Percentiles rank a stretch among this genome's conserved stretches.
These are phyloP conservation scores for Suillus subluteus DNA, from an alignment of 768 basidiomycete genomes.

Conservation along the genomic window DNA sequence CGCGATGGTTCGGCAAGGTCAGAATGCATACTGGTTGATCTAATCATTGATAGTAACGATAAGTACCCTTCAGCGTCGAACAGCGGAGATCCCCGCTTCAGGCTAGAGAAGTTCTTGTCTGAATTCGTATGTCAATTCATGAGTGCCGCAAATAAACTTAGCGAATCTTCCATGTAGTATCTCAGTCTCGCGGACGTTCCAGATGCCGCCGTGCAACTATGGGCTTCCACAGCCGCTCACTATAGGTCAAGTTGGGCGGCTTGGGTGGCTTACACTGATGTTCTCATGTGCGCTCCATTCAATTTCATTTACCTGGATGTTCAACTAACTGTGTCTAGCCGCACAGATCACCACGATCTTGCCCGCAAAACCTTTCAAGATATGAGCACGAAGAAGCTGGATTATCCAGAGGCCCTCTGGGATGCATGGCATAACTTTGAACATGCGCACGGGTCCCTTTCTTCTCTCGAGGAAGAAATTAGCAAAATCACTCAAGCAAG, in stretches of 20 bases:
- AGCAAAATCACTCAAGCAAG: slow-evolving; percentile 69
- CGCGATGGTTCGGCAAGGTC: slow-evolving; percentile 61
- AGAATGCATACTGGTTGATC: slow-evolving; percentile 11
- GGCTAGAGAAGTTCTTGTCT: slow-evolving; percentile 83
- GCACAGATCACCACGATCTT: slow-evolving; percentile 54
- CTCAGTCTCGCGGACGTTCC: slow-evolving; percentile 43
- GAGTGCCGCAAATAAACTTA: not conserved
- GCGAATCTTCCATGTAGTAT: slow-evolving; percentile 44
- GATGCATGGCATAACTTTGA: slow-evolving; percentile 92
- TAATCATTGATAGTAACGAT: not conserved
- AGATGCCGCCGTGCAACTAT: slow-evolving; percentile 63
- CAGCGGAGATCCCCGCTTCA: slow-evolving; percentile 73
- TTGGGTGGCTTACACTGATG: slow-evolving; percentile 77
- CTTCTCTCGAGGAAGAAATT: slow-evolving; percentile 63
- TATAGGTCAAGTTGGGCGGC: slow-evolving; percentile 73
- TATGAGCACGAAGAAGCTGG: slow-evolving; percentile 71
- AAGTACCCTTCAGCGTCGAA: slow-evolving; percentile 49
- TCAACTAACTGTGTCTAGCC: slow-evolving; percentile 38
- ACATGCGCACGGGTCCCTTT: slow-evolving; percentile 74
- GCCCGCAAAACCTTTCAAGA: slow-evolving; percentile 72
- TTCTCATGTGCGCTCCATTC: slow-evolving; percentile 59
- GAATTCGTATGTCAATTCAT: slow-evolving; percentile 60
- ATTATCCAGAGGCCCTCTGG: slow-evolving; percentile 96
- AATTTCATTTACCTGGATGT: slow-evolving; percentile 12
- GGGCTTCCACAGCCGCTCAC: slow-evolving; percentile 67